phyloP scores from a whole-genome alignment of 2,329 filamentous ascomycete species.

The Tolypocladium ophioglossoides region DNA sequence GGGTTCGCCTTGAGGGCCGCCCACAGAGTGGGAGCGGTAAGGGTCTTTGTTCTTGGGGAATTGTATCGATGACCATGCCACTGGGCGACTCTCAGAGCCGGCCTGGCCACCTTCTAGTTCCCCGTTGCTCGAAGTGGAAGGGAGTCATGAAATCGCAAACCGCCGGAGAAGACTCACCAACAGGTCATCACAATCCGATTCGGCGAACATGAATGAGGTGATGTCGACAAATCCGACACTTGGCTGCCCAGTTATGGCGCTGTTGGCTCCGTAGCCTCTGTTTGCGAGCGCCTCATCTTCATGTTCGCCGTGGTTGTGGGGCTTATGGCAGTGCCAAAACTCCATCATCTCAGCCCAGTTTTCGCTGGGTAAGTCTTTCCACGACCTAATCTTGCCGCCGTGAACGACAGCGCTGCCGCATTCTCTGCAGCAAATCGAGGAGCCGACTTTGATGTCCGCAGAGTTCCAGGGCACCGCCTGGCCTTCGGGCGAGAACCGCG shows the following conservation, averaged over 20 bases:
- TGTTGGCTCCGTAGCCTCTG: slow-evolving; percentile 79
- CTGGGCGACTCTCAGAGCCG: slow-evolving; percentile 29
- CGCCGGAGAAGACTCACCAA: slow-evolving; percentile 21
- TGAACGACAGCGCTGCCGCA: slow-evolving; percentile 28
- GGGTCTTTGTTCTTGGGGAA: slow-evolving; percentile 45
- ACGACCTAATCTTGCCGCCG: slow-evolving; percentile 35
- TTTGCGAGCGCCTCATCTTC: slow-evolving; percentile 39
- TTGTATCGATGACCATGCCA: slow-evolving; percentile 60
- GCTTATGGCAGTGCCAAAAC: slow-evolving; percentile 99
- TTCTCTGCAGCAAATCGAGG: slow-evolving; percentile 31
- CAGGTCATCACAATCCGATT: slow-evolving; percentile 48
- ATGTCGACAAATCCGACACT: slow-evolving; percentile 73
- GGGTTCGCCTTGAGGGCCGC: slow-evolving; percentile 19
- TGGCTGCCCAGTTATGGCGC: slow-evolving; percentile 53
- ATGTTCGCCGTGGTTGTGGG: slow-evolving; percentile 44
- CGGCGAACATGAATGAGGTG: slow-evolving; percentile 61
- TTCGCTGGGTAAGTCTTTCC: slow-evolving; percentile 92
- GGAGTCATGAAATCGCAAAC: slow-evolving; percentile 3
- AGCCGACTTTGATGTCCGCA: slow-evolving; percentile 28
- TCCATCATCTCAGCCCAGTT: slow-evolving; percentile 99
- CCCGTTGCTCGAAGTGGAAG: slow-evolving; percentile 13
- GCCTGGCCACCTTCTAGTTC: slow-evolving; percentile 54
- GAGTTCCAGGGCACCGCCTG: slow-evolving; percentile 47
- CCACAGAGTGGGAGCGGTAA: slow-evolving; percentile 13
- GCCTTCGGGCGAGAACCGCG: slow-evolving; percentile 20